Evolutionary conservation across 2,329 filamentous ascomycete genomes (phyloP).

Genomic region (Aureobasidium sp.): DNA sequence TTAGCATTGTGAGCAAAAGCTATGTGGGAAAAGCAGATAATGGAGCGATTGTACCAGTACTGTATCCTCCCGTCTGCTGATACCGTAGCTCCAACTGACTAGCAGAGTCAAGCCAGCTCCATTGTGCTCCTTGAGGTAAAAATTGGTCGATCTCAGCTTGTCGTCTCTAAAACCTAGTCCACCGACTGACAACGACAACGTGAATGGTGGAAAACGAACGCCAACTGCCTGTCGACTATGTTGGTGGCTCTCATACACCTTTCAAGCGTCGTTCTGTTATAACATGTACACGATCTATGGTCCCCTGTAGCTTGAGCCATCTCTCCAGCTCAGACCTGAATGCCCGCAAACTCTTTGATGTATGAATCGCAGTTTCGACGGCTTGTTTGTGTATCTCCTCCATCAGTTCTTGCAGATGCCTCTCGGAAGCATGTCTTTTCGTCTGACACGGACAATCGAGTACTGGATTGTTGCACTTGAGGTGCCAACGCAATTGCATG

Average conservation of each 20-base stretch:
- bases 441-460: not conserved
- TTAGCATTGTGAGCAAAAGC: not conserved
- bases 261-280: not conserved
- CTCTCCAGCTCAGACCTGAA: not conserved
- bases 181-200: too few relatives aligned
- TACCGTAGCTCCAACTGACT: too few relatives aligned
- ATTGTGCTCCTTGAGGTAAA: not conserved
- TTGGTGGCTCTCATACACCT: not conserved
- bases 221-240: not conserved
- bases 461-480: not conserved
- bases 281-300: not conserved
- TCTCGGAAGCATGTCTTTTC: not conserved
- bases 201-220: too few relatives aligned
- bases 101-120: too few relatives aligned
- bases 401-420: not conserved
- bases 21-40: not conserved
- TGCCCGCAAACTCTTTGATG: too few relatives aligned
- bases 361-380: too few relatives aligned
- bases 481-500: not conserved
- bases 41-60: not conserved
- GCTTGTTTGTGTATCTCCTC: not conserved
- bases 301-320: not conserved
- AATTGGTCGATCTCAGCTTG: too few relatives aligned
- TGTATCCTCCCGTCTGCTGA: too few relatives aligned
- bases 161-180: too few relatives aligned